These are phyloP conservation scores for Diutina pseudorugosa DNA, from an alignment of 1,139 yeast species.

Conservation along the genomic window DNA sequence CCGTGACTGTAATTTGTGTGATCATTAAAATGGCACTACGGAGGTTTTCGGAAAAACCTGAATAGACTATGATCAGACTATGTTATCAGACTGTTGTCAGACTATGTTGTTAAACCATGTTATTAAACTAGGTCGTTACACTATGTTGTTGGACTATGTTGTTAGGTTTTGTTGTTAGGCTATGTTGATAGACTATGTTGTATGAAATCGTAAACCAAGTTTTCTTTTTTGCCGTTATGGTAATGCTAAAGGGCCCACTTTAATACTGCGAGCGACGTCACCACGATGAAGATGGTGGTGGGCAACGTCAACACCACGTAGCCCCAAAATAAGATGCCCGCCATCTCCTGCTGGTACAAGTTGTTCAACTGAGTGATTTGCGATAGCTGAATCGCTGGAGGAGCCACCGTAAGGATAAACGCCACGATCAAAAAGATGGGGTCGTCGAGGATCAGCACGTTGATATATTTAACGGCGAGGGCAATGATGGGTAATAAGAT, in stretches of 20 bases:
- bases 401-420: slow-evolving; percentile 63
- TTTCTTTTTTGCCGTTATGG: too few relatives aligned
- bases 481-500: slow-evolving; percentile 60
- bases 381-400: slow-evolving; percentile 77
- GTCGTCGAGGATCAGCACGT: slow-evolving; percentile 65
- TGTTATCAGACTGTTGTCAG: too few relatives aligned
- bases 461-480: slow-evolving; percentile 48
- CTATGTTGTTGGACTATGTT: too few relatives aligned
- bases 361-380: slow-evolving; percentile 73
- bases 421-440: slow-evolving; percentile 73
- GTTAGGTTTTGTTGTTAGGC: too few relatives aligned
- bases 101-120: too few relatives aligned
- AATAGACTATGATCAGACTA: too few relatives aligned
- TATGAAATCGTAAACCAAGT: too few relatives aligned
- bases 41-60: too few relatives aligned
- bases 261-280: slow-evolving; percentile 52
- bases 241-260: slow-evolving; percentile 26
- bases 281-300: slow-evolving; percentile 63
- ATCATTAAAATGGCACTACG: too few relatives aligned
- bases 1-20: too few relatives aligned
- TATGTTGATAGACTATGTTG: too few relatives aligned
- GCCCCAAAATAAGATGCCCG: slow-evolving; percentile 82
- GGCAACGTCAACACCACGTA: slow-evolving; percentile 69
- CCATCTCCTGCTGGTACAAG: slow-evolving; percentile 72
- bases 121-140: too few relatives aligned